These are phyloP conservation scores for Anthracocystis panici-leucophaei DNA, from an alignment of 1,284 basidiomycete genomes.

Conservation along the genomic window DNA sequence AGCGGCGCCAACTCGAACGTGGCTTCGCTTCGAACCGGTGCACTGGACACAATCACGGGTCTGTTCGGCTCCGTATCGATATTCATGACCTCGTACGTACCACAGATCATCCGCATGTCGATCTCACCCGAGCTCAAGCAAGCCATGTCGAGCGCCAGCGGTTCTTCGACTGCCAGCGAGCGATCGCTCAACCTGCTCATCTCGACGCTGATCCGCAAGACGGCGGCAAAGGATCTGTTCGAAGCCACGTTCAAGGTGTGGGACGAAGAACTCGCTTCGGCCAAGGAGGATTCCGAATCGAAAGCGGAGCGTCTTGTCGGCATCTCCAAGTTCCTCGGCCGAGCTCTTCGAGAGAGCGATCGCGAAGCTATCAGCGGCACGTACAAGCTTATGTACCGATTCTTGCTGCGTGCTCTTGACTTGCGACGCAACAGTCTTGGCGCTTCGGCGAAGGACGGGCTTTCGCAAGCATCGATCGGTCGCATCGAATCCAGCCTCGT, in stretches of 20 bases:
- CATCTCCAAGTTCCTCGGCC: slow-evolving; percentile 60
- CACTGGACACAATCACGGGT: slow-evolving; percentile 56
- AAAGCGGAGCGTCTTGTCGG: slow-evolving; percentile 35
- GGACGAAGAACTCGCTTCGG: slow-evolving; percentile 37
- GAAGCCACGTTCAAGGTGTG: slow-evolving; percentile 51
- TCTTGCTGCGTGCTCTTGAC: slow-evolving; percentile 85
- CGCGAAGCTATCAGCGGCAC: slow-evolving; percentile 75
- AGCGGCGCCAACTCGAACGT: slow-evolving; percentile 29
- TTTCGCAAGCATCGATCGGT: slow-evolving; percentile 70
- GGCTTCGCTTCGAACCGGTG: slow-evolving; percentile 46
- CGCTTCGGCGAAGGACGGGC: background rate
- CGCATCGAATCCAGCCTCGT: slow-evolving; percentile 73
- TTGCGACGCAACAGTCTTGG: slow-evolving; percentile 71
- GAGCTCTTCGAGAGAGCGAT: slow-evolving; percentile 56
- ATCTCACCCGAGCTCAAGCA: slow-evolving; percentile 42
- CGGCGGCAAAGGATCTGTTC: slow-evolving; percentile 44
- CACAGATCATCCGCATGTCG: slow-evolving; percentile 40
- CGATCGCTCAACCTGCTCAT: slow-evolving; percentile 46
- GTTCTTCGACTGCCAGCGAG: slow-evolving; percentile 39
- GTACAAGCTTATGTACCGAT: slow-evolving; percentile 80
- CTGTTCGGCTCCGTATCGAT: slow-evolving; percentile 61
- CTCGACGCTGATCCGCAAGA: slow-evolving; percentile 42
- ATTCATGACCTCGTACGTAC: slow-evolving; percentile 62
- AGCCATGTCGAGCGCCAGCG: slow-evolving; percentile 40
- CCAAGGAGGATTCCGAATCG: slow-evolving; percentile 2